phyloP scores from a whole-genome alignment of 208 protist species.

The Leishmania braziliensis region DNA sequence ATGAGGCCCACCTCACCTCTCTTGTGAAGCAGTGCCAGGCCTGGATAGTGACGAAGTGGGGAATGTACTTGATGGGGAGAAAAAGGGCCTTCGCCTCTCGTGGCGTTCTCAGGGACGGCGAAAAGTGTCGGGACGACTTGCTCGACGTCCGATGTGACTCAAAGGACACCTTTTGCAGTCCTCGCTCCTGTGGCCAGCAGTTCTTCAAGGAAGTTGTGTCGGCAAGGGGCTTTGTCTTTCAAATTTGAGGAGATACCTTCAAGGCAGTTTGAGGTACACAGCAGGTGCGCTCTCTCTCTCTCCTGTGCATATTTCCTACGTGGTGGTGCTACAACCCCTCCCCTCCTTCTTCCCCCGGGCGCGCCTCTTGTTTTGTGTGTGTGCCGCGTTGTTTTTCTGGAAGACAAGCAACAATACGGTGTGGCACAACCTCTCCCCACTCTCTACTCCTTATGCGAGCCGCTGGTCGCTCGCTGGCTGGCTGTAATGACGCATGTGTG shows the following conservation, averaged over 20 bases:
- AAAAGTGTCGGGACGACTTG: background rate
- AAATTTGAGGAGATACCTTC: background rate
- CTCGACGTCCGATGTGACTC: background rate
- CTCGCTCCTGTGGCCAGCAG: background rate
- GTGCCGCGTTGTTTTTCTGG: background rate
- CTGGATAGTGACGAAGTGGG: background rate
- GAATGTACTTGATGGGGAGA: background rate
- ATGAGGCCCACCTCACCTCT: background rate
- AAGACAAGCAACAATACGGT: background rate
- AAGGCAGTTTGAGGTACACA: background rate
- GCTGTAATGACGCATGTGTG: too few relatives aligned
- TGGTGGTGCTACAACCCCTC: background rate
- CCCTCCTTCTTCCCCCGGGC: background rate
- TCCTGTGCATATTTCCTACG: background rate
- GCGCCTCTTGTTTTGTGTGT: background rate
- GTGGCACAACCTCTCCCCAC: background rate
- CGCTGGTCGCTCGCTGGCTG: too few relatives aligned
- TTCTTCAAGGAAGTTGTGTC: background rate
- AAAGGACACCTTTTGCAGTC: background rate
- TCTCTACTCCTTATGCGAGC: background rate
- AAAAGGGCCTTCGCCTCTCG: background rate
- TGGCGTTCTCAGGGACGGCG: background rate
- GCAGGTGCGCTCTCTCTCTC: background rate
- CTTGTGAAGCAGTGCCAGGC: background rate
- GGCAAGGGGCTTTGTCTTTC: background rate